Evolutionary conservation across 192 early-diverging fungal genomes (phyloP), one percentile per base, ranked within the genome.

Genomic region (Backusella psychrophila): DNA sequence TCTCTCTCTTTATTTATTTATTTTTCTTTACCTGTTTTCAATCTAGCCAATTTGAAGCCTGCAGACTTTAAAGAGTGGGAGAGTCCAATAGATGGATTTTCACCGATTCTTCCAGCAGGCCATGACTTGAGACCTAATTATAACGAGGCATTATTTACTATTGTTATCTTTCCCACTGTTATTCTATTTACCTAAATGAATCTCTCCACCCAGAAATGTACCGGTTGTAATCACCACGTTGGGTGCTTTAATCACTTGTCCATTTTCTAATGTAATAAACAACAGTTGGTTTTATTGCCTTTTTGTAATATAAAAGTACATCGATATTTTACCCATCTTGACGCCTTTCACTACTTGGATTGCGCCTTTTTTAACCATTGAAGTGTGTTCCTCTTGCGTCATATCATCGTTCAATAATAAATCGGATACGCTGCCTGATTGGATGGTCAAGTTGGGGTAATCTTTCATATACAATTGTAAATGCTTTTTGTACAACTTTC

Each of bases 181-280:
- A 39, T 42, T n/a, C 17, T 68, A 31, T n/a, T 79, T 75, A 83
- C 87, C 94, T 53, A 95, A 91, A 80, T 94, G 94, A 72, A 95
- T 95, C 73, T 95, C 93, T 65, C 94, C 94, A 59, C 90, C 83
- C 35, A 95, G 82, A 75, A 95, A 95, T 19, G 93, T 95, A 38
- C 94, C 94, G 4, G 94, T 95, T 6, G 93, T 93, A 33, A 95
- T 91, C 2, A 95, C 82, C 2, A 95, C 90, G 53, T 89, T 91
- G n/a, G 87, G 84, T 5, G 93, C 84, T 53, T 83, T 84, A 34
- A 95, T 90, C 4, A 87, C 80, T 52, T 93, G 89, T 19, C 92
- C 91, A 33, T 82, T 81, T 42, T 89, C 89, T 90, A 75, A 33
- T 33, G 3, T 2, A 3, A 53, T 7, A 71, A 41, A 44, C 7